phyloP scores from a whole-genome alignment of 352 stramenopile genomes.

The Globisporangium irregulare region DNA sequence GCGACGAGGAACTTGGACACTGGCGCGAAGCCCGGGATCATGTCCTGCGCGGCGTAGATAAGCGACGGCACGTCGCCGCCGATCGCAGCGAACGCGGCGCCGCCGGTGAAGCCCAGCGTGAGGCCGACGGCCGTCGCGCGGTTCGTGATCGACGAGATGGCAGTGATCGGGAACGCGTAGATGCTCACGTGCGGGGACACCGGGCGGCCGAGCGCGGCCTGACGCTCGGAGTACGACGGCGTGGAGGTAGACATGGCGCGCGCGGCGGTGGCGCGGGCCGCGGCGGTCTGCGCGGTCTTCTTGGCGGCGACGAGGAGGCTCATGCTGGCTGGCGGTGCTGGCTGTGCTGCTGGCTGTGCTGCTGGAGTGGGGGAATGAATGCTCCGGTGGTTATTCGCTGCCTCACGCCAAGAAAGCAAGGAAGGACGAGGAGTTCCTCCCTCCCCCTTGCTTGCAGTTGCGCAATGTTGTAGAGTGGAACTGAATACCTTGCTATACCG shows the following conservation, averaged over 20 bases:
- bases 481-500: background rate
- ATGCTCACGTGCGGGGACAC: constrained; percentile 96
- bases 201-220: constrained; percentile 86
- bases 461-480: background rate
- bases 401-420: background rate
- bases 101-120: constrained; percentile 70
- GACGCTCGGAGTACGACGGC: constrained; percentile 77
- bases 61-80: constrained; percentile 74
- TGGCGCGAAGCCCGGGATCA: constrained; percentile 67
- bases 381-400: constrained; percentile 1
- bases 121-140: constrained; percentile 72
- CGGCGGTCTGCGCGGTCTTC: constrained; percentile 14
- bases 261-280: constrained; percentile 4
- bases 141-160: constrained; percentile 94
- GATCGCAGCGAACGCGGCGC: constrained; percentile 69
- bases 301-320: constrained; percentile 17
- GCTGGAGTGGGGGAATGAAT: background rate
- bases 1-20: constrained; percentile 92
- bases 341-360: background rate
- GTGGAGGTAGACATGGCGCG: constrained; percentile 28
- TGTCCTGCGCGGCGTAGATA: constrained; percentile 74
- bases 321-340: constrained; percentile 10
- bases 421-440: constrained; percentile 4
- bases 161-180: constrained; percentile 93
- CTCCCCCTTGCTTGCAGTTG: constrained; percentile 1